A percentile compares a stretch with the other conserved stretches of the same genome.
phyloP scores from a whole-genome alignment of 2,329 filamentous ascomycete genomes.

The Cercospora beticola region DNA sequence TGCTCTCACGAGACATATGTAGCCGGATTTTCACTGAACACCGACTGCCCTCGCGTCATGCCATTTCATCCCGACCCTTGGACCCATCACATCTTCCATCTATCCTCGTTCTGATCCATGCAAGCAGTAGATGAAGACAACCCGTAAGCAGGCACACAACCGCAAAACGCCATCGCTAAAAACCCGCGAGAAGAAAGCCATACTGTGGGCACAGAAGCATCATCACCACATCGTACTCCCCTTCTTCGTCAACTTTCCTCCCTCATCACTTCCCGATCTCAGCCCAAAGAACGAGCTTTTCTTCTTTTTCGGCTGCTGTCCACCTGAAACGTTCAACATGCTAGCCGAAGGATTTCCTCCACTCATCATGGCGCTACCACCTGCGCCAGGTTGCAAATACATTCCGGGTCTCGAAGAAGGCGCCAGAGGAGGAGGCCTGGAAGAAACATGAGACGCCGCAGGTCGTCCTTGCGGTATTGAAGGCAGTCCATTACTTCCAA shows the following conservation, averaged over 20 bases:
- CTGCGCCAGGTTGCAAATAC: slow-evolving; percentile 35
- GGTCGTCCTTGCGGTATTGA: slow-evolving; percentile 27
- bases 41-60: neutral
- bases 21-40: neutral
- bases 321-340: slow-evolving; percentile 13
- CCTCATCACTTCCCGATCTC: slow-evolving; percentile 29
- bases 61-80: neutral
- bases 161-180: slow-evolving; percentile 11
- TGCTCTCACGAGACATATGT: neutral
- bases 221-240: slow-evolving; percentile 45
- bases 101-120: neutral
- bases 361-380: slow-evolving; percentile 36
- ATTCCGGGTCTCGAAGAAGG: slow-evolving; percentile 26
- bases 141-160: neutral
- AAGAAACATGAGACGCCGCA: neutral
- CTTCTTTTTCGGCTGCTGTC: slow-evolving; percentile 30
- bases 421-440: slow-evolving; percentile 13
- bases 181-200: neutral
- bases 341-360: slow-evolving; percentile 32
- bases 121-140: neutral
- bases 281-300: slow-evolving; percentile 42
- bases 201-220: neutral
- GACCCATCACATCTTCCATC: neutral
- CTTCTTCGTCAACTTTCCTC: slow-evolving; percentile 44
- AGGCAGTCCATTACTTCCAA: neutral